These are phyloP conservation scores for Kluyveromyces siamensis DNA, from an alignment of 805 yeast species.

Conservation along the genomic window DNA sequence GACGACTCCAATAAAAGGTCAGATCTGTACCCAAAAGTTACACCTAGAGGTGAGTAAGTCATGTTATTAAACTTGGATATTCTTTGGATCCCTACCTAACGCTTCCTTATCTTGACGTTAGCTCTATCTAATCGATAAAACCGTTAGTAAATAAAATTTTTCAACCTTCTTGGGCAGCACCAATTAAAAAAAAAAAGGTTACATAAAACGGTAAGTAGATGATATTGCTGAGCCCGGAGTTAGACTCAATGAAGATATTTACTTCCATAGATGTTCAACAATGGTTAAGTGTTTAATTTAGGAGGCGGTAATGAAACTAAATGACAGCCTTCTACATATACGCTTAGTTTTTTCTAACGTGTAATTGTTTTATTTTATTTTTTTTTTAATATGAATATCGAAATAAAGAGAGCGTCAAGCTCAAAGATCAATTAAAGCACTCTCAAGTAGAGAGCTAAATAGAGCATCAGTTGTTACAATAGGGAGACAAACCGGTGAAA, in stretches of 20 bases:
- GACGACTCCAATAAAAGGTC: conserved; percentile 56
- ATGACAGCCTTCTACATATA: no score
- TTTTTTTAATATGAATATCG: neutral
- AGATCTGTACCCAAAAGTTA: conserved; percentile 44
- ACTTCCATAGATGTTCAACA: no score
- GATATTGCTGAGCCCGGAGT: neutral
- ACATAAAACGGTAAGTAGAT: neutral
- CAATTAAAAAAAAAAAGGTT: no score
- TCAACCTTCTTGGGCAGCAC: neutral
- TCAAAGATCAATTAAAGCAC: no score
- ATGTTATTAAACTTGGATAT: conserved; percentile 1
- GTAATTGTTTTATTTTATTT: no score
- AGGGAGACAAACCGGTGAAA: neutral
- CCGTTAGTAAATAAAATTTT: neutral
- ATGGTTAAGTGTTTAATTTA: no score
- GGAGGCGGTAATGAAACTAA: no score
- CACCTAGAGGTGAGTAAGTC: conserved; percentile 27
- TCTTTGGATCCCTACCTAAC: neutral
- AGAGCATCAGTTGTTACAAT: neutral
- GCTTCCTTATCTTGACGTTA: neutral
- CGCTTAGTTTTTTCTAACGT: no score
- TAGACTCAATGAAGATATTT: neutral
- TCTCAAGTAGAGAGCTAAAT: no score
- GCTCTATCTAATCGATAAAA: neutral
- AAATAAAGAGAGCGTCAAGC: neutral